Conservation (phyloP, 2,329 filamentous ascomycete species). For the Colletotrichum sp. region DNA sequence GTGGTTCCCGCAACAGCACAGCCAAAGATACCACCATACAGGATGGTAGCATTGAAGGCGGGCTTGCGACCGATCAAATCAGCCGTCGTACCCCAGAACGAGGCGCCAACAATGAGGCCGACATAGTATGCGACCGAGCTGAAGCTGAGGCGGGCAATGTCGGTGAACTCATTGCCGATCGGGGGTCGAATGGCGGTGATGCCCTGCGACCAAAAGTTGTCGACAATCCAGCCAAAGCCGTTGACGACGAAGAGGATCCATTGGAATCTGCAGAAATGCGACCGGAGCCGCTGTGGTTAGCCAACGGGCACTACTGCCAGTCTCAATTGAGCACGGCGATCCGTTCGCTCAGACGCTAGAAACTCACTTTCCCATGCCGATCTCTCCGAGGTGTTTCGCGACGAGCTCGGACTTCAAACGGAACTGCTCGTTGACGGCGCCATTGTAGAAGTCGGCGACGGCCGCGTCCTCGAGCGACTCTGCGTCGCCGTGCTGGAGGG, state of each 20-base stretch:
- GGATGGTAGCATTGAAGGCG: conserved; percentile 50
- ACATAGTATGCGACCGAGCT: conserved; percentile 42
- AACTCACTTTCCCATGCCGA: conserved; percentile 39
- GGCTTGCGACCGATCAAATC: conserved; percentile 46
- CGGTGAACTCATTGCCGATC: conserved; percentile 37
- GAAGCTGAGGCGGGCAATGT: conserved; percentile 34
- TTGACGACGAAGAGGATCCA: conserved; percentile 50
- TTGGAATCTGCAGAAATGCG: conserved; percentile 33
- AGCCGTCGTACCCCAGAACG: conserved; percentile 47
- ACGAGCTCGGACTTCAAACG: conserved; percentile 37
- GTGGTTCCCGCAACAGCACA: conserved; percentile 61
- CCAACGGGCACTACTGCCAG: neutral
- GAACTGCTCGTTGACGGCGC: conserved; percentile 31
- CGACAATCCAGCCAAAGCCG: conserved; percentile 51
- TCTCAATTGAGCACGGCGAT: neutral
- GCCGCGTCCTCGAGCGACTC: conserved; percentile 28
- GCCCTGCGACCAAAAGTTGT: conserved; percentile 45
- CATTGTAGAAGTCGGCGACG: conserved; percentile 41
- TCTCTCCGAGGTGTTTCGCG: conserved; percentile 29
- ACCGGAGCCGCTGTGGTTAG: neutral
- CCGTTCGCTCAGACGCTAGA: neutral
- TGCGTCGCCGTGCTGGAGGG: conserved; percentile 2
- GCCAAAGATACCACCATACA: conserved; percentile 58
- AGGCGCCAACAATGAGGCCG: conserved; percentile 49
- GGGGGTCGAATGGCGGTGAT: conserved; percentile 37